A percentile compares a stretch with the other conserved stretches of the same genome.
Conservation (phyloP, 306 rosid species). For the Canavalia ensiformis region DNA sequence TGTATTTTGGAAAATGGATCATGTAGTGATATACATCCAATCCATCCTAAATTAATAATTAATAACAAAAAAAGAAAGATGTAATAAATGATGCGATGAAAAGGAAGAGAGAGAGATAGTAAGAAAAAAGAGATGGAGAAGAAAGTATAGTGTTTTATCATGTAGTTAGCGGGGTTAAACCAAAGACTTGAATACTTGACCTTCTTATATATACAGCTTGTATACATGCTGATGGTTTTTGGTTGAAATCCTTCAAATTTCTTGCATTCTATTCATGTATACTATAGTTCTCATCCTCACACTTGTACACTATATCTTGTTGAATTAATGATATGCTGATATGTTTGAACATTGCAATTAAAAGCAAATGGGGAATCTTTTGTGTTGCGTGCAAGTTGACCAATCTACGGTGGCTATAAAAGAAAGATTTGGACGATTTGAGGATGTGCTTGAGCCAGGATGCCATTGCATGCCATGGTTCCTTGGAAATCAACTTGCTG, state of each 20-base stretch:
- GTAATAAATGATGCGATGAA: too few relatives aligned
- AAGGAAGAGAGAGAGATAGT: too few relatives aligned
- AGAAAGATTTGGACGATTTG: constrained; percentile 81
- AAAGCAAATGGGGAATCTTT: constrained; percentile 78
- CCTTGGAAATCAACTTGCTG: constrained; percentile 72
- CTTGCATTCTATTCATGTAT: background rate
- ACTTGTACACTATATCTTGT: background rate
- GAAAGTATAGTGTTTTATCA: too few relatives aligned
- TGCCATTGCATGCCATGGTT: constrained; percentile 94
- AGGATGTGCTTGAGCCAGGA: constrained; percentile 86
- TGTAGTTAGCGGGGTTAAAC: too few relatives aligned
- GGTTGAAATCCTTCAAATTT: constrained; percentile 7
- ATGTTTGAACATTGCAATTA: constrained; percentile 35
- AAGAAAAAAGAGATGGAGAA: too few relatives aligned
- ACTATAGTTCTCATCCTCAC: constrained; percentile 18
- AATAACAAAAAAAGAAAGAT: too few relatives aligned
- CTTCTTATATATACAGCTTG: background rate
- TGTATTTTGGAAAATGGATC: background rate
- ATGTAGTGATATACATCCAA: too few relatives aligned
- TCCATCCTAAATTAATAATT: too few relatives aligned
- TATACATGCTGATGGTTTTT: background rate
- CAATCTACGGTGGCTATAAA: constrained; percentile 84
- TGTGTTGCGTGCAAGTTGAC: constrained; percentile 81
- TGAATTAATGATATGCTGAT: constrained; percentile 23
- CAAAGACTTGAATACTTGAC: background rate